Evolutionary conservation across 1,139 yeast species (phyloP), one percentile per base, ranked within the genome.

Genomic region (Kodamaea sp.): DNA sequence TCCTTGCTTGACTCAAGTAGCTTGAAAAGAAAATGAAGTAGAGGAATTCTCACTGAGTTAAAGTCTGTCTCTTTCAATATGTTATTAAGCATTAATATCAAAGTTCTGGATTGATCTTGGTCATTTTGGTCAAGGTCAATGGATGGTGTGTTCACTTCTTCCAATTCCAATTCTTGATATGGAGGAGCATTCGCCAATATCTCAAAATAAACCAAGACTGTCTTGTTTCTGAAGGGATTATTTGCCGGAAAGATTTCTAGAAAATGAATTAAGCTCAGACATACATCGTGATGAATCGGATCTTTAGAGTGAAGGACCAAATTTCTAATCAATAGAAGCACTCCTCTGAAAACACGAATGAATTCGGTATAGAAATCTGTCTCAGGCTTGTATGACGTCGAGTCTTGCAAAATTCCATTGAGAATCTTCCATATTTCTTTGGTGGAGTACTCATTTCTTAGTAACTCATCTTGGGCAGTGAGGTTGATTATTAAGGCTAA

Each of bases 181-280:
- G 28, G 32, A 38, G 22, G 35, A 23, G 31, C 36, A 28, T 47
- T 47, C 3, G 49, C 48, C 24, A 47, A 22, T 3, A 45, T 29
- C 26, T 47, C 44, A 13, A 38, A 24, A 22, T 38, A 46, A 6
- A 40, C 41, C 7, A 29, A 20, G n/a, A 39, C 12, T 1, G 47
- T 40, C 28, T 36, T 42, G 5, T 29, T 39, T 22, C 32, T 39
- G 19, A 37, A 39, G 6, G 31, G 31, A 15, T 34, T 29, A n/a
- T 15, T 20, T 4, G 11, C 18, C 1, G 39, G 31, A 9, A 29
- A 22, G 9, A 26, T 22, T 6, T 7, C 9, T 13, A 23, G 12
- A 26, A 38, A 41, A 8, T 24, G 21, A n/a, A 13, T 21, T 7
- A 23, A 22, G 20, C 35, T 38, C 9, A n/a, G 7, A 5, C 33